These are phyloP conservation scores for Fusarium goolgardi DNA, from an alignment of 2,329 filamentous ascomycete species.

Conservation along the genomic window DNA sequence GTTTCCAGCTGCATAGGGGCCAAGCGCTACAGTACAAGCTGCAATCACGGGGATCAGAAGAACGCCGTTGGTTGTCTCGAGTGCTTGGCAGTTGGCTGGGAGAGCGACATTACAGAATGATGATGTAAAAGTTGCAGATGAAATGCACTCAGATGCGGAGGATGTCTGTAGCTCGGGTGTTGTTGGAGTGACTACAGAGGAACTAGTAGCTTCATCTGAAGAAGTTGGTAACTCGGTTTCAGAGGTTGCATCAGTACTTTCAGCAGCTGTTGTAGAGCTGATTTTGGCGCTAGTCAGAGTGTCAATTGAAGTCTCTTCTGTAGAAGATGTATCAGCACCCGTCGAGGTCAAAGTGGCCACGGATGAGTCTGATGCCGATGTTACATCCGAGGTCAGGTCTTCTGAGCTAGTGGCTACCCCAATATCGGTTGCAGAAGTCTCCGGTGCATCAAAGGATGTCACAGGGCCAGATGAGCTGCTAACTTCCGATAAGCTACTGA, in stretches of 20 bases:
- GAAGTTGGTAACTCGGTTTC: background rate
- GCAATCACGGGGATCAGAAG: background rate
- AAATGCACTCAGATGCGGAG: conserved; percentile 2
- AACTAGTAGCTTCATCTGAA: background rate
- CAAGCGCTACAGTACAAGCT: background rate
- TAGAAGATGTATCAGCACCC: background rate
- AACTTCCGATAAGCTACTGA: background rate
- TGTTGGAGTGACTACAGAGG: background rate
- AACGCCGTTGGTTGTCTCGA: background rate
- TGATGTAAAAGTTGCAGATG: background rate
- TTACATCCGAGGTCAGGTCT: no score
- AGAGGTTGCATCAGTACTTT: background rate
- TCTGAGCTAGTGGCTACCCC: no score
- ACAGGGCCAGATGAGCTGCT: background rate
- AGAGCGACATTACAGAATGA: background rate
- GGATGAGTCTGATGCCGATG: no score
- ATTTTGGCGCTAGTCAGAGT: background rate
- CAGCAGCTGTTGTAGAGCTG: background rate
- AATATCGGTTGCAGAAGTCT: background rate
- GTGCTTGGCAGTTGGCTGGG: background rate
- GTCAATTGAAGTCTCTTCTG: background rate
- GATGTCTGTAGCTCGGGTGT: background rate
- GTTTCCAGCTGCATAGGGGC: background rate
- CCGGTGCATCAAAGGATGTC: background rate
- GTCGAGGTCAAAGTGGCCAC: no score